Conservation (phyloP, 202 grass and related monocot genomes). For the Digitaria exilis region DNA sequence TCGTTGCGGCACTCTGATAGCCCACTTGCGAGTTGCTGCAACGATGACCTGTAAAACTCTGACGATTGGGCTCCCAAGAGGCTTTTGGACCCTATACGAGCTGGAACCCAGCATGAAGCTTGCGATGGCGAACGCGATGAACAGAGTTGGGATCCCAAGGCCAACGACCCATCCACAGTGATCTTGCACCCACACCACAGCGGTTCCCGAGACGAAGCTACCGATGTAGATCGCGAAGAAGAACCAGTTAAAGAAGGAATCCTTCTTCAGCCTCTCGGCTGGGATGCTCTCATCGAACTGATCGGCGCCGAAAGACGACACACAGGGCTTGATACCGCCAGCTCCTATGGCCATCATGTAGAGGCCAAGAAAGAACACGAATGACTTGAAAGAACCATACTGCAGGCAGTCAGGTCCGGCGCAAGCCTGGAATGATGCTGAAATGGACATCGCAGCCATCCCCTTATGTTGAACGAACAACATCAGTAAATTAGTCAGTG, state of each 20-base stretch:
- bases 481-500: constrained; percentile 4
- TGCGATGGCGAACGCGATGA: too few species aligned
- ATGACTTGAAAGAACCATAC: constrained; percentile 28
- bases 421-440: constrained; percentile 53
- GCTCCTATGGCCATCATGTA: constrained; percentile 71
- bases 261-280: constrained; percentile 51
- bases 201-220: constrained; percentile 52
- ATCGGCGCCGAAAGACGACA: constrained; percentile 71
- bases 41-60: too few species aligned
- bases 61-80: too few species aligned
- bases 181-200: too few species aligned
- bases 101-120: too few species aligned
- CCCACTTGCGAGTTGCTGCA: too few species aligned
- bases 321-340: constrained; percentile 75
- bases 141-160: too few species aligned
- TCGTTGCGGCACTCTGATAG: too few species aligned
- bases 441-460: constrained; percentile 59
- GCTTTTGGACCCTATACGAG: too few species aligned
- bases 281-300: constrained; percentile 65
- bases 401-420: constrained; percentile 35
- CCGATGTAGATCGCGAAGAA: constrained; percentile 71
- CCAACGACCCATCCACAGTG: too few species aligned
- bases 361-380: constrained; percentile 65
- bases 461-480: constrained; percentile 51
- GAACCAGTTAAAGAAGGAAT: constrained; percentile 74